Percentiles rank a stretch among this genome's conserved stretches.
These are phyloP conservation scores for Saccharomycopsis oosterbeekiorum DNA, from an alignment of 805 yeast genomes.

Conservation along the genomic window DNA sequence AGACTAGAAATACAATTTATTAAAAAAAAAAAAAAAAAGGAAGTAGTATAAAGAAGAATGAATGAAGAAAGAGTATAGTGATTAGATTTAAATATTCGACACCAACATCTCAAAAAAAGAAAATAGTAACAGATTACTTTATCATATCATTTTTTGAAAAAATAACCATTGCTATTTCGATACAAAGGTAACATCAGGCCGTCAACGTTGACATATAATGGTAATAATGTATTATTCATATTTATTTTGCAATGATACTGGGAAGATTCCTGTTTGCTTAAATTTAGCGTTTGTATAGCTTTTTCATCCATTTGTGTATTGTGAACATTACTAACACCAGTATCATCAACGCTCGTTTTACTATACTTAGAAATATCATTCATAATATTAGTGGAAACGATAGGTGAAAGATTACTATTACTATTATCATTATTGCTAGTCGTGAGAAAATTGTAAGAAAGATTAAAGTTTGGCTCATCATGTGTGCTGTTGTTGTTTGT, in stretches of 20 bases:
- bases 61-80: too few species aligned
- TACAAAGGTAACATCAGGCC: not conserved
- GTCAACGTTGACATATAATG: not conserved
- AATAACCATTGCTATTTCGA: not conserved
- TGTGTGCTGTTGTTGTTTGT: not conserved
- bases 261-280: not conserved
- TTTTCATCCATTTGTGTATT: not conserved
- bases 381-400: not conserved
- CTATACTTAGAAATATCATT: not conserved
- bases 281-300: not conserved
- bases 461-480: not conserved
- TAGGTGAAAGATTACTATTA: not conserved
- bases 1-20: too few species aligned
- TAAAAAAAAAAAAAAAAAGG: too few species aligned
- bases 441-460: not conserved
- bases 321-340: not conserved
- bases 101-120: not conserved
- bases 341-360: not conserved
- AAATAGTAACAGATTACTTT: not conserved
- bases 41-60: too few species aligned
- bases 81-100: too few species aligned
- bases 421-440: not conserved
- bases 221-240: not conserved
- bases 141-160: not conserved
- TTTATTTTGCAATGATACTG: not conserved